Evolutionary conservation across 2,329 filamentous ascomycete genomes (phyloP).

Genomic region (Paecilomyces sp.): DNA sequence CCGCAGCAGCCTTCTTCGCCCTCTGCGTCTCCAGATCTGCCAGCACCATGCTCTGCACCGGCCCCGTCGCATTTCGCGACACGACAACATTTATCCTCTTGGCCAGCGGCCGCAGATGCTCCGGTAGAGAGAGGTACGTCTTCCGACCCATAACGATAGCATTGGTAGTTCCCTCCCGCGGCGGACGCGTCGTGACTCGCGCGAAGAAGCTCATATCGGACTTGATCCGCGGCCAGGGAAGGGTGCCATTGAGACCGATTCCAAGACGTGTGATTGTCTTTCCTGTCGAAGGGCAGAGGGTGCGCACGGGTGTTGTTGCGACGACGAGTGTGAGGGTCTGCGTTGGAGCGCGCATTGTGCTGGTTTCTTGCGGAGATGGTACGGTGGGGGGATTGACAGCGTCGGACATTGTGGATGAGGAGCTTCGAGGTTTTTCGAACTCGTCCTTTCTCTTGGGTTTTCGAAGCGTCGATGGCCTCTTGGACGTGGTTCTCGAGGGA

Average conservation of each 20-base stretch:
- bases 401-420: slow-evolving; percentile 16
- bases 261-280: slow-evolving; percentile 73
- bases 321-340: slow-evolving; percentile 81
- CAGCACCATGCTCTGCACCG: slow-evolving; percentile 23
- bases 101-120: slow-evolving; percentile 68
- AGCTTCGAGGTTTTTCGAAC: not conserved
- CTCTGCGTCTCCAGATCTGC: slow-evolving; percentile 26
- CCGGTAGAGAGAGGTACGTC: slow-evolving; percentile 88
- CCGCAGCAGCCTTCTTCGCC: slow-evolving; percentile 9
- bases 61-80: slow-evolving; percentile 38
- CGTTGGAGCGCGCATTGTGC: slow-evolving; percentile 10
- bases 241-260: slow-evolving; percentile 69
- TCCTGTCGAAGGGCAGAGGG: slow-evolving; percentile 19
- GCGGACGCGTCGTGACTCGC: slow-evolving; percentile 66
- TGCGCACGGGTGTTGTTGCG: slow-evolving; percentile 64
- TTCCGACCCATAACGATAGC: slow-evolving; percentile 96
- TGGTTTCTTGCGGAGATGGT: slow-evolving; percentile 8
- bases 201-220: slow-evolving; percentile 95
- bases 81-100: slow-evolving; percentile 78
- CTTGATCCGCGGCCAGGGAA: slow-evolving; percentile 85
- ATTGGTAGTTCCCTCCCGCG: slow-evolving; percentile 40
- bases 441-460: not conserved
- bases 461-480: not conserved
- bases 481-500: not conserved
- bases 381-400: slow-evolving; percentile 5